Evolutionary conservation across 352 stramenopile species (phyloP), one percentile per base, ranked within the genome.

Genomic region (Hyaloperonospora arabidopsidis): DNA sequence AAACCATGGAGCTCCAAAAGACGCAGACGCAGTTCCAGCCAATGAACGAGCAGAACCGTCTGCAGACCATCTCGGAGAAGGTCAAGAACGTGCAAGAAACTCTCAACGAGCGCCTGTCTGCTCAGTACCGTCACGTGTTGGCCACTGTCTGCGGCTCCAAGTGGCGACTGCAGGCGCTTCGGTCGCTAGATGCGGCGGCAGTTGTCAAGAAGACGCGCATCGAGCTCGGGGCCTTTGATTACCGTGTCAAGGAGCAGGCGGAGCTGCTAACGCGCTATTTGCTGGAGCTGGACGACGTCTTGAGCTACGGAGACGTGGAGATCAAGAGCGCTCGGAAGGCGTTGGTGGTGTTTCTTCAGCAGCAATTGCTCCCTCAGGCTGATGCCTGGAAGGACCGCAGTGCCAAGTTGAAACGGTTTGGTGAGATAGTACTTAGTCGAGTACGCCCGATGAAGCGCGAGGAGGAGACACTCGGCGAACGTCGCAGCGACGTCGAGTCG

Each of bases 231-330:
- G 68, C 72, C 17, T 86, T 83, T 47, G 71, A 84, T 58, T 85
- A 84, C 61, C 64, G 65, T 22, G 61, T 64, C 13, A 77, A 79
- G 59, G 71, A 83, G 45, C 77, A 84, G 54, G 68, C 62, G 17
- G 77, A 87, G 64, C 59, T 83, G 40, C 66, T 87, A 1, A 87
- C 77, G 8, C 71, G 70, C 2, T 59, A 74, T 23, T 54, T 87
- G 35, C 68, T 70, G 29, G 63, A 84, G 17, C 54, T 87, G 47
- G 77, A 87, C 63, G 61, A 76, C 21, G 71, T 87, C n/a, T 35
- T 85, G 45, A 87, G 77, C 61, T 59, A 75, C 52, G 77, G 77
- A 23, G 67, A 86, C 55, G 43, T 28, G 10, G 58, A 71, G 12
- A 64, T 87, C 58, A 81, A 82, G 60, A 59, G 51, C 12, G 44